A percentile compares a stretch with the other conserved stretches of the same genome.
These are phyloP conservation scores for Monilinia laxa DNA, from an alignment of 2,329 filamentous ascomycete species.

Conservation along the genomic window DNA sequence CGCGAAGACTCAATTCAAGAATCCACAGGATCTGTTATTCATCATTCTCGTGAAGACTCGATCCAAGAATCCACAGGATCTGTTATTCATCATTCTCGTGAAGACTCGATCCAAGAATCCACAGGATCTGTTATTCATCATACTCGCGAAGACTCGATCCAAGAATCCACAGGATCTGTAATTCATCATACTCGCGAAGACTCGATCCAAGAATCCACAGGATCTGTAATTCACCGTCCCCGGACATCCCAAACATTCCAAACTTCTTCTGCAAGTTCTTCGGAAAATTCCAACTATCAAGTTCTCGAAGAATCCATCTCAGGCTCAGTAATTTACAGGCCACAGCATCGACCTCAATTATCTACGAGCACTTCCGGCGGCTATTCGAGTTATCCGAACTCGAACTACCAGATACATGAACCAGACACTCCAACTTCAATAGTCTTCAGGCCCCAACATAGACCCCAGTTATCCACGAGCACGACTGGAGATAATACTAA, in stretches of 20 bases:
- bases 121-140: neutral
- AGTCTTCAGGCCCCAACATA: constrained; percentile 16
- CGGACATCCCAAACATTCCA: constrained; percentile 11
- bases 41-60: neutral
- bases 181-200: neutral
- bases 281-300: constrained; percentile 22
- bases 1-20: neutral
- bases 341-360: constrained; percentile 12
- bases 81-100: neutral
- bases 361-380: constrained; percentile 21
- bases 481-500: constrained; percentile 22
- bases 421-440: constrained; percentile 20
- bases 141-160: neutral
- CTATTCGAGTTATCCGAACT: constrained; percentile 17
- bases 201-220: constrained; percentile 8
- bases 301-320: constrained; percentile 9
- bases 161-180: neutral
- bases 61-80: constrained; percentile 5
- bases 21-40: neutral
- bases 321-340: constrained; percentile 20
- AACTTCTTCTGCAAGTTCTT: constrained; percentile 12
- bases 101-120: constrained; percentile 10
- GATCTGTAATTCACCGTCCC: neutral
- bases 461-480: constrained; percentile 20
- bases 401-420: constrained; percentile 23